phyloP scores from a whole-genome alignment of 257 asterid genomes.

The Lycium ferocissimum region DNA sequence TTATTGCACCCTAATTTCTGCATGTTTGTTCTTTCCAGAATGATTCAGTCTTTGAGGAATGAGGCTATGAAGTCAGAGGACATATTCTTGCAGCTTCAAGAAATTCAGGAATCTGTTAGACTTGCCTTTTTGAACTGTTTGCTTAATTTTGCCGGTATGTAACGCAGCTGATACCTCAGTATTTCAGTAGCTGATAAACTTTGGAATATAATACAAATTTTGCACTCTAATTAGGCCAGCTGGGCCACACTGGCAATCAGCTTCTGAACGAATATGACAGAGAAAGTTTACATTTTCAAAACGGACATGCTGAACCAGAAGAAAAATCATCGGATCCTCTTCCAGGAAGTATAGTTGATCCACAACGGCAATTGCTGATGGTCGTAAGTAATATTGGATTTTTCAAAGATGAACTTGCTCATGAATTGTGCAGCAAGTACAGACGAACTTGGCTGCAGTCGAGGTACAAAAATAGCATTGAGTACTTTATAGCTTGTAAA shows the following conservation, averaged over 20 bases:
- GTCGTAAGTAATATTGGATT: constrained; percentile 96
- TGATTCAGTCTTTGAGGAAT: constrained; percentile 76
- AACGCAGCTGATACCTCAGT: constrained; percentile 28
- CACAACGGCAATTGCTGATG: constrained; percentile 86
- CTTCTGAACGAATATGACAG: constrained; percentile 59
- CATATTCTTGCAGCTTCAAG: constrained; percentile 75
- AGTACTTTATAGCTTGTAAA: constrained; percentile 25
- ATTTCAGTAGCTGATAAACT: not conserved
- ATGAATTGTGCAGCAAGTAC: constrained; percentile 73
- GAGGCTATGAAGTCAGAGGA: constrained; percentile 85
- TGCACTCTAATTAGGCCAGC: constrained; percentile 63
- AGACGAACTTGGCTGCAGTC: constrained; percentile 72
- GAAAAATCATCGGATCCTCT: constrained; percentile 66
- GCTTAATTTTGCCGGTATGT: constrained; percentile 87
- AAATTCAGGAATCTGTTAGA: constrained; percentile 88
- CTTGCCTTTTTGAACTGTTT: constrained; percentile 88
- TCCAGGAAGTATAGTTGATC: constrained; percentile 83
- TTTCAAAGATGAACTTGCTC: constrained; percentile 93
- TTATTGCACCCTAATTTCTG: not conserved
- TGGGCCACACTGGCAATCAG: constrained; percentile 76
- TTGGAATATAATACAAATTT: constrained; percentile 28
- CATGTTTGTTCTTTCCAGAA: constrained; percentile 56
- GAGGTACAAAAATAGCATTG: constrained; percentile 53
- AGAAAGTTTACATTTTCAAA: constrained; percentile 59
- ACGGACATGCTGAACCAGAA: constrained; percentile 68